Base-by-base conservation (phyloP, 176 grass and related monocot species). In the Avena insularis region DNA sequence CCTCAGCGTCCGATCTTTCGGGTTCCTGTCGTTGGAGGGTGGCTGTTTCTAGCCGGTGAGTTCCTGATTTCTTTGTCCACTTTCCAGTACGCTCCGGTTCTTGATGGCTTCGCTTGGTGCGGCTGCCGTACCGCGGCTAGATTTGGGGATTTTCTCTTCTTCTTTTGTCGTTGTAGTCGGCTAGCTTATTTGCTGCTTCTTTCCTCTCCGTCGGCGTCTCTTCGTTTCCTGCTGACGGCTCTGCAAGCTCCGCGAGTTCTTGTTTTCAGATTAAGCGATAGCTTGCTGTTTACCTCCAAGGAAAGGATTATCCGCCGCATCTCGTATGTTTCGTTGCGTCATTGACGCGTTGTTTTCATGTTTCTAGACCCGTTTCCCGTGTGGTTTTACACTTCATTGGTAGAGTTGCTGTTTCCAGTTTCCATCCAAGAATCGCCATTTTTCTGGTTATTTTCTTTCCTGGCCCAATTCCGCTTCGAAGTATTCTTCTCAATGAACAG, bases 21-120 rank as follows among this genome's bases (percentile, higher is more conserved):
- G 57, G 17, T 71, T 45, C 29, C 54, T 58, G 20, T 1, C 66
- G 65, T 71, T n/a, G 65, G 31, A 82, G 80, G 29, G 15, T 17
- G 40, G 14, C 63, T 51, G 79, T 55, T 55, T 70, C 48, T 54
- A 69, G 25, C 49, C 49, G 50, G 66, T 40, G 59, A 59, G 17
- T 71, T 45, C 38, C 56, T 35, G 78, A 46, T 64, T 61, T 45
- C 8, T 27, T 19, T 33, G 48, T 48, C 70, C 70, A 40, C 49
- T 13, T 49, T 11, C 16, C 11, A 8, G 68, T 89, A 85, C 78
- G 78, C 40, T 59, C 49, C 35, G 12, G 33, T 63, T 79, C 71
- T 64, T 77, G 71, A 51, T 64, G 82, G 23, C 19, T 77, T 64
- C 43, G 21, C 29, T 63, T 63, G 71, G 25, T 76, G 82, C 71